A percentile compares a stretch with the other conserved stretches of the same genome.
These are phyloP conservation scores for Saccharomycopsis malanga DNA, from an alignment of 805 yeast genomes.

Conservation along the genomic window DNA sequence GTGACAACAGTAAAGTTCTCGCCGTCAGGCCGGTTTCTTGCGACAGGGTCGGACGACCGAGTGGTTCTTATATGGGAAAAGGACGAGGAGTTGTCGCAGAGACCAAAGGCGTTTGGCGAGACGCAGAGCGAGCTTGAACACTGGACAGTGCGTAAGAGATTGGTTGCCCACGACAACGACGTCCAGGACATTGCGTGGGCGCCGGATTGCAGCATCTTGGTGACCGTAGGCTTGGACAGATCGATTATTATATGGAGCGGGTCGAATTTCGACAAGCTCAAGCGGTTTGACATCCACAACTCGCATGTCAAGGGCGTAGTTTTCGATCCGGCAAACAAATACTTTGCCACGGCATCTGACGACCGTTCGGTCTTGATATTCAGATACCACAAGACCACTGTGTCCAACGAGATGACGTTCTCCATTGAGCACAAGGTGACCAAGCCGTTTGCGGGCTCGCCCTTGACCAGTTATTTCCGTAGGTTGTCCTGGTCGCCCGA, in stretches of 20 bases:
- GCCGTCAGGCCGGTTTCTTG: constrained; percentile 85
- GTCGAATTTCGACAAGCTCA: constrained; percentile 79
- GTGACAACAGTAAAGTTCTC: constrained; percentile 91
- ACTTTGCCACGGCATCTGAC: constrained; percentile 94
- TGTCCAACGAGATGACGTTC: constrained; percentile 60
- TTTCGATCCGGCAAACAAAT: constrained; percentile 96
- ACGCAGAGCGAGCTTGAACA: constrained; percentile 72
- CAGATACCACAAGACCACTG: constrained; percentile 68
- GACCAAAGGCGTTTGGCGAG: constrained; percentile 54
- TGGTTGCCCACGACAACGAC: constrained; percentile 96
- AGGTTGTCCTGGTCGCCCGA: constrained; percentile 88
- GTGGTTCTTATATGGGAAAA: constrained; percentile 88
- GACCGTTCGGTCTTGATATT: constrained; percentile 87
- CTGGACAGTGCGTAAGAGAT: constrained; percentile 88
- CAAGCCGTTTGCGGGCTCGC: constrained; percentile 83
- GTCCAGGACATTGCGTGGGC: constrained; percentile 98
- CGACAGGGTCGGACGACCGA: constrained; percentile 93
- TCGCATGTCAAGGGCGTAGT: constrained; percentile 95
- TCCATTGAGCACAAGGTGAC: constrained; percentile 77
- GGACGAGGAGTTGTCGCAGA: constrained; percentile 62
- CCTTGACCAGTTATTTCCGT: constrained; percentile 85
- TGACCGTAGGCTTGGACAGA: constrained; percentile 91
- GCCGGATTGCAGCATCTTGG: constrained; percentile 84
- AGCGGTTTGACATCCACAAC: constrained; percentile 86
- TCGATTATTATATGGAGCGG: constrained; percentile 94